A percentile compares a stretch with the other conserved stretches of the same genome.
Evolutionary conservation across 1,284 basidiomycete genomes (phyloP).

Genomic region (Naganishia cerealis): DNA sequence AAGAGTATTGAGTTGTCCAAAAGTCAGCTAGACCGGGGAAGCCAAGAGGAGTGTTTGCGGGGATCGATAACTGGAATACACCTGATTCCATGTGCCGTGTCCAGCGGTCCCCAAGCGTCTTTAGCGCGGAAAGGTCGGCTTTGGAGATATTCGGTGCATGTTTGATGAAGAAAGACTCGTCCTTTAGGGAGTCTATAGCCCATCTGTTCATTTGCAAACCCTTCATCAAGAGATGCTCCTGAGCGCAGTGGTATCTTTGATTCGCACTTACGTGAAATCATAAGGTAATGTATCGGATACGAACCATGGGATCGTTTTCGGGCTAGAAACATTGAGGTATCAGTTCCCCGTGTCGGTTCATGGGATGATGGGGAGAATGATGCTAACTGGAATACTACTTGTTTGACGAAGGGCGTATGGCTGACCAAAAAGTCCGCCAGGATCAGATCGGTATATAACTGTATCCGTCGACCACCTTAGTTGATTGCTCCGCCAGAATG

Average conservation of each 20-base stretch:
- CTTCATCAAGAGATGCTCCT: slow-evolving; percentile 5
- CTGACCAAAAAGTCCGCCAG: slow-evolving; percentile 92
- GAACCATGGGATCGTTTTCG: slow-evolving; percentile 57
- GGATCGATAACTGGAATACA: slow-evolving; percentile 71
- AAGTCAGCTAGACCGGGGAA: slow-evolving; percentile 61
- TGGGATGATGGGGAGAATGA: not conserved
- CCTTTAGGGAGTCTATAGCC: slow-evolving; percentile 56
- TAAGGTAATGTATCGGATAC: slow-evolving; percentile 83
- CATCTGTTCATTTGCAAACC: slow-evolving; percentile 40
- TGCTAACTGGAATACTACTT: slow-evolving; percentile 83
- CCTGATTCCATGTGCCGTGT: slow-evolving; percentile 67
- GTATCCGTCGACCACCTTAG: slow-evolving; percentile 25
- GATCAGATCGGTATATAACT: slow-evolving; percentile 90
- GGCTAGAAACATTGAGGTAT: slow-evolving; percentile 29
- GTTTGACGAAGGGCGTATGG: slow-evolving; percentile 74
- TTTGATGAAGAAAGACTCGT: slow-evolving; percentile 62
- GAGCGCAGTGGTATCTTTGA: slow-evolving; percentile 41
- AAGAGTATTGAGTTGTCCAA: slow-evolving; percentile 81
- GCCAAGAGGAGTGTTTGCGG: slow-evolving; percentile 66
- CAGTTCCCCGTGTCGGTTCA: not conserved
- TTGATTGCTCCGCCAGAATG: not conserved
- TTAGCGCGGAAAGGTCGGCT: slow-evolving; percentile 54
- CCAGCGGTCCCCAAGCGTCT: slow-evolving; percentile 72
- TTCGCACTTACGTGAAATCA: slow-evolving; percentile 64
- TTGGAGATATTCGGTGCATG: slow-evolving; percentile 55